A percentile compares a stretch with the other conserved stretches of the same genome.
phyloP scores from a whole-genome alignment of 2,329 filamentous ascomycete species.

The Fusarium hainanense region DNA sequence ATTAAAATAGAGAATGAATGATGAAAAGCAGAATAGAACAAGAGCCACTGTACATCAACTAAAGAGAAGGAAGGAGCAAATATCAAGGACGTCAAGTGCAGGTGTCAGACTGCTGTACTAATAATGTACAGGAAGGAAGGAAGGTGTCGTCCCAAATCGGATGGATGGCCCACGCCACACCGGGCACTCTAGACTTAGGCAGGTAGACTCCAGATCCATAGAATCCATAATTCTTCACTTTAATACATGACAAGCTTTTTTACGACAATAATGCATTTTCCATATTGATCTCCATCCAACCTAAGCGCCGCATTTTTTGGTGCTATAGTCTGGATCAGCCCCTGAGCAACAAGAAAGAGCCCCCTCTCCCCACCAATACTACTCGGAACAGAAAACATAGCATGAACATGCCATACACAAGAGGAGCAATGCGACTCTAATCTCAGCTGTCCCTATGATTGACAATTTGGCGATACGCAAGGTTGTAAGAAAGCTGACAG shows the following conservation, averaged over 20 bases:
- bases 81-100: neutral
- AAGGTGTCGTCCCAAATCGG: conserved; percentile 8
- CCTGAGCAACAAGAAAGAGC: neutral
- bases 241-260: conserved; percentile 3
- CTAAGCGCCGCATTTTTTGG: conserved; percentile 18
- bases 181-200: conserved; percentile 9
- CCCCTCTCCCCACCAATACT: conserved; percentile 22
- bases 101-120: neutral
- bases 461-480: neutral
- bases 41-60: neutral
- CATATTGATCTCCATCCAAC: conserved; percentile 4
- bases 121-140: neutral
- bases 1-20: neutral
- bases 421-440: conserved; percentile 18
- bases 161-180: conserved; percentile 6
- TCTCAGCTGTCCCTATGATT: neutral
- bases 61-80: conserved; percentile 7
- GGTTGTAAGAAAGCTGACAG: neutral
- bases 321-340: conserved; percentile 13
- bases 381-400: neutral
- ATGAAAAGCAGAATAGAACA: neutral
- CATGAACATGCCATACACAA: conserved; percentile 19
- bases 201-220: neutral
- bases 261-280: conserved; percentile 1
- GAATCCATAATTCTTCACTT: neutral